A percentile compares a stretch with the other conserved stretches of the same genome.
Evolutionary conservation across 768 basidiomycete species (phyloP).

Genomic region (Pleurotus tuoliensis): DNA sequence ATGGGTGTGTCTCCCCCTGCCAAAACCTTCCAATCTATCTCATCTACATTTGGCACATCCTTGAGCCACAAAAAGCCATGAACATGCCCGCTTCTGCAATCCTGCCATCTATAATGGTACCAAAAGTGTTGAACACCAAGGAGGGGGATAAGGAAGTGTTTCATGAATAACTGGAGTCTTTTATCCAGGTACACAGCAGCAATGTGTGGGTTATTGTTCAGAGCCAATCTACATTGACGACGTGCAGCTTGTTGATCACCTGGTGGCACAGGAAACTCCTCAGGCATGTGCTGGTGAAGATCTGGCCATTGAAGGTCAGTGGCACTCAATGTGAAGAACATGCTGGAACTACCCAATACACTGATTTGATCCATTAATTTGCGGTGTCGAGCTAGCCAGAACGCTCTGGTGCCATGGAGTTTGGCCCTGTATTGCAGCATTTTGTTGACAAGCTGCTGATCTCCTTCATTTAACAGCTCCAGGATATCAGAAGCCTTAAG

Average conservation of each 20-base stretch:
- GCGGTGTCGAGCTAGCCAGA: too few species aligned
- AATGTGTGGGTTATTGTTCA: constrained; percentile 22
- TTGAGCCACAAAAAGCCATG: constrained; percentile 24
- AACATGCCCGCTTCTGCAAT: constrained; percentile 19
- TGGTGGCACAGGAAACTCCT: constrained; percentile 2
- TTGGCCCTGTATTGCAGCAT: too few species aligned
- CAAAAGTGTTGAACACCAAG: constrained; percentile 18
- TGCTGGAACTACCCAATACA: constrained; percentile 16
- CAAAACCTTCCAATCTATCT: constrained; percentile 10
- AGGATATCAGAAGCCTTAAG: too few species aligned
- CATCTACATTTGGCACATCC: constrained; percentile 19
- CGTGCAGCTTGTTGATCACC: constrained; percentile 14
- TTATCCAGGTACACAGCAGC: constrained; percentile 19
- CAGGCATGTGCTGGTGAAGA: constrained; percentile 26
- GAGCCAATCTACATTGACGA: constrained; percentile 7
- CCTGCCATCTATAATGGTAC: constrained; percentile 20
- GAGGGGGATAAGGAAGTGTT: constrained; percentile 11
- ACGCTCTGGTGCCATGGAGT: too few species aligned
- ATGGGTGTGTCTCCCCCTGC: not conserved
- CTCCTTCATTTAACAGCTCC: too few species aligned
- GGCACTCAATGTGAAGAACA: constrained; percentile 22
- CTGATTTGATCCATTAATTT: too few species aligned
- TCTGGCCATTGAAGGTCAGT: constrained; percentile 28
- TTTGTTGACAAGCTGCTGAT: too few species aligned
- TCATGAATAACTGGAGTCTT: constrained; percentile 15